A percentile compares a stretch with the other conserved stretches of the same genome.
Evolutionary conservation across 768 basidiomycete species (phyloP).

Genomic region (Lactarius akahatsu): DNA sequence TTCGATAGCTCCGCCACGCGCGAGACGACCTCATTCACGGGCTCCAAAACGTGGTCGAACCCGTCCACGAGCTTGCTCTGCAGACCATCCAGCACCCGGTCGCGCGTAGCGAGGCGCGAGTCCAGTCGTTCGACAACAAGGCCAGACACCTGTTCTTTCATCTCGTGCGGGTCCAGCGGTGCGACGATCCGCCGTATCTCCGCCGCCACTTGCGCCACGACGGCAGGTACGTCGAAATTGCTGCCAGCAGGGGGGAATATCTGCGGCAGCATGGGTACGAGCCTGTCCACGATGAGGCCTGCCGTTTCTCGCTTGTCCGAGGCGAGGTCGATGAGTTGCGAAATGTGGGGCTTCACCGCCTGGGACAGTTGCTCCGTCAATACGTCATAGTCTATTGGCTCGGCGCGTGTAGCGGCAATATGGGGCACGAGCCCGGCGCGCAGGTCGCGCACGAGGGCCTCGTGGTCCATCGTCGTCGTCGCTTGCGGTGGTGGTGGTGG

Average conservation of each 20-base stretch:
- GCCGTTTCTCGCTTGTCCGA: constrained; percentile 90
- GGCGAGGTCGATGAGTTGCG: constrained; percentile 84
- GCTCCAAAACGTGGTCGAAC: constrained; percentile 46
- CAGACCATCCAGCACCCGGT: constrained; percentile 62
- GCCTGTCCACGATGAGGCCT: constrained; percentile 69
- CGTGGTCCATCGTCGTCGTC: constrained; percentile 41
- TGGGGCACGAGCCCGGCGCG: constrained; percentile 57
- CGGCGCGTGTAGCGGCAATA: constrained; percentile 58
- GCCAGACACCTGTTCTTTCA: constrained; percentile 88
- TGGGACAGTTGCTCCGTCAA: constrained; percentile 74
- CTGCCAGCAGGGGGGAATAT: constrained; percentile 36
- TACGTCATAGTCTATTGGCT: constrained; percentile 74
- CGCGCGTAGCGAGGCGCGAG: constrained; percentile 74
- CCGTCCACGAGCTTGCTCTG: constrained; percentile 55
- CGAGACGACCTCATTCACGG: constrained; percentile 42
- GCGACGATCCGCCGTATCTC: constrained; percentile 73
- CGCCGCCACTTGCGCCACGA: constrained; percentile 58
- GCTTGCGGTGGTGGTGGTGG: background rate
- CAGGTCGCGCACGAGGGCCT: constrained; percentile 61
- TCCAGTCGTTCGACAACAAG: constrained; percentile 84
- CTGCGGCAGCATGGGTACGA: constrained; percentile 62
- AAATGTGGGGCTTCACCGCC: constrained; percentile 85
- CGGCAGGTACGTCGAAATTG: constrained; percentile 49
- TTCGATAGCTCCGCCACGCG: constrained; percentile 44
- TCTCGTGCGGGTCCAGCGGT: constrained; percentile 79